Evolutionary conservation across 306 rosid species (phyloP).

Genomic region (Clitoria ternatea): DNA sequence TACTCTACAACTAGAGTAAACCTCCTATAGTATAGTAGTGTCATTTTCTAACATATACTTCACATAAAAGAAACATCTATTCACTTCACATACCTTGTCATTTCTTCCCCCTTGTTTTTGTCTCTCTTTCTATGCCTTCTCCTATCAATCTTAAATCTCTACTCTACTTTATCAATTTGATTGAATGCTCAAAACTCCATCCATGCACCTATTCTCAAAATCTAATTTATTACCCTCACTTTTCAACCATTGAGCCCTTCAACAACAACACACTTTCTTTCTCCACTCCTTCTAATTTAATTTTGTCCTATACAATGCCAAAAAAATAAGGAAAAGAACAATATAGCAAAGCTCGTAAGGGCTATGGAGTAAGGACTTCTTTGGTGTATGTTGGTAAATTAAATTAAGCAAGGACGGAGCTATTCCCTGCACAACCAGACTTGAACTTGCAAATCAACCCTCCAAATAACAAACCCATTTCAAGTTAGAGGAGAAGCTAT

Average conservation of each 20-base stretch:
- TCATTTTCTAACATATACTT: slow-evolving; percentile 98
- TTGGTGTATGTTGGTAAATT: background rate
- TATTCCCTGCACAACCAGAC: slow-evolving; percentile 98
- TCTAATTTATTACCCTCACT: slow-evolving; percentile 30
- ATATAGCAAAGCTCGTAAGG: too few species aligned
- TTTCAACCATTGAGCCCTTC: background rate
- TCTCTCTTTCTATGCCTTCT: slow-evolving; percentile 36
- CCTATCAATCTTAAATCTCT: slow-evolving; percentile 58
- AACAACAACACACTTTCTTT: background rate
- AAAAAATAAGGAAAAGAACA: background rate
- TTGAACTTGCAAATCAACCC: slow-evolving; percentile 95
- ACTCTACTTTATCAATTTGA: slow-evolving; percentile 54
- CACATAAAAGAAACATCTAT: slow-evolving; percentile 94
- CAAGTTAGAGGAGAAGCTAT: slow-evolving; percentile 64
- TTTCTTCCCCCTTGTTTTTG: slow-evolving; percentile 34
- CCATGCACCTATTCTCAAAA: slow-evolving; percentile 42
- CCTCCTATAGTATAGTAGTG: slow-evolving; percentile 48
- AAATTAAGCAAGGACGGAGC: slow-evolving; percentile 55
- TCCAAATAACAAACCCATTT: slow-evolving; percentile 62
- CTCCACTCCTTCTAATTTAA: background rate
- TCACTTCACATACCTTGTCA: slow-evolving; percentile 94
- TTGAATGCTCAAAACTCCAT: slow-evolving; percentile 50
- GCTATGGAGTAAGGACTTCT: too few species aligned
- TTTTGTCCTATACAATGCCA: too few species aligned
- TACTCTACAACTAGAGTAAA: too few species aligned